Base-by-base conservation (phyloP, 2,329 filamentous ascomycete genomes). In the Cytospora paraplurivora region DNA sequence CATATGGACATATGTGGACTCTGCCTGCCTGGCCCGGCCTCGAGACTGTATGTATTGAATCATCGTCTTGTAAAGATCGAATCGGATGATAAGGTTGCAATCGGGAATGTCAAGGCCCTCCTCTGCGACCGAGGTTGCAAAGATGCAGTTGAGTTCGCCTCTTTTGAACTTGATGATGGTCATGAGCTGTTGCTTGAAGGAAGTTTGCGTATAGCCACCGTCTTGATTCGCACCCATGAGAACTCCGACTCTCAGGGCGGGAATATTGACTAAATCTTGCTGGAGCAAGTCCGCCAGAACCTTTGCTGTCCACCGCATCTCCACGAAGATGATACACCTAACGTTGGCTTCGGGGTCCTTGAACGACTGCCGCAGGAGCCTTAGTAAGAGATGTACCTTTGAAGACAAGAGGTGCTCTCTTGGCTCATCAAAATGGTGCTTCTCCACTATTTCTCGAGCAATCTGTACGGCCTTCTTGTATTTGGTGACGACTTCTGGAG, bases 31-130 rank as follows among this genome's bases (percentile, higher is more conserved):
- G 13, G 95, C 95, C 60, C 95, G 86, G 0, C 95, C 95, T 67
- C 92, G 86, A 15, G 93, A 97, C 74, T 99, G 95, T 21, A 98
- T 88, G 72, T 97, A 98, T 71, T 96, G 91, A 59, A 98, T 98
- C 75, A 97, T 87, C 0, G 94, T 97, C 12, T 84, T 82, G 75
- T 93, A 97, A 2, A 96, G 83, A 72, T 98, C 92, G 71, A 97
- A 99, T 2, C 93, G 78, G 64, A 90, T 80, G 35, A 90, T 79
- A 1, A 88, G 72, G 67, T 89, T 88, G 73, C 87, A 90, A 62
- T 88, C 85, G 0, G 87, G 87, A 55, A 90, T 84, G 68, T 90
- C 87, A 13, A 90, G 81, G 0, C 87, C 87, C 71, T 90, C 87
- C 69, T 90, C 87, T 0, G 84, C 87, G 1, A 90, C 84, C 0